These are phyloP conservation scores for Trichosporon sp. DNA, from an alignment of 1,284 basidiomycete genomes.

Conservation along the genomic window DNA sequence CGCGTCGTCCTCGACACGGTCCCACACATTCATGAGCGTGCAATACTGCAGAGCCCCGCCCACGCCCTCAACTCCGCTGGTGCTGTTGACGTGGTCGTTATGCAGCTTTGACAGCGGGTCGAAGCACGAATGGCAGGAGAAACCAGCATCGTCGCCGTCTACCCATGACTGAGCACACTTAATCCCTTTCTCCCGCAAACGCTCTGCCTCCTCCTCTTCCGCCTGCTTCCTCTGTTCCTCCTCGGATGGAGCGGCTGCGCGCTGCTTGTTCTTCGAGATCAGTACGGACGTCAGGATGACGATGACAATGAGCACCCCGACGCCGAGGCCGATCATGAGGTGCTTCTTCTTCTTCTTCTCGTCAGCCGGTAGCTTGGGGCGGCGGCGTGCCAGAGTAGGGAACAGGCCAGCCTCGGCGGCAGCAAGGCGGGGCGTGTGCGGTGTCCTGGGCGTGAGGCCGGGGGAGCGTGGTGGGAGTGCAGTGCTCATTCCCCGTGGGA, in stretches of 20 bases:
- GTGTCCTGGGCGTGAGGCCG: not conserved
- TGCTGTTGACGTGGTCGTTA: conserved; percentile 42
- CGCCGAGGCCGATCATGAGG: not conserved
- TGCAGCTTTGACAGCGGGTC: conserved; percentile 28
- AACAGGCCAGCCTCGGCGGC: not conserved
- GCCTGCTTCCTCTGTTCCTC: not conserved
- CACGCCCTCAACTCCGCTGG: conserved; percentile 38
- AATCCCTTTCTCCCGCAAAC: not conserved
- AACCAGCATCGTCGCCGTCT: conserved; percentile 8
- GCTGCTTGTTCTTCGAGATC: not conserved
- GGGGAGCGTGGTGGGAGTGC: not conserved
- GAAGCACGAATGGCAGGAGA: conserved; percentile 42
- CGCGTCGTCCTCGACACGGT: not conserved
- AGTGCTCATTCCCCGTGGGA: not conserved
- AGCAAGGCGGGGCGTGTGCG: not conserved
- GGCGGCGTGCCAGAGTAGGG: not conserved
- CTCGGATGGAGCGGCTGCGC: not conserved
- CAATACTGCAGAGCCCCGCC: conserved; percentile 49
- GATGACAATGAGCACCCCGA: not conserved
- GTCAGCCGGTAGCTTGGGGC: not conserved
- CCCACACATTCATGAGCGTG: conserved; percentile 38
- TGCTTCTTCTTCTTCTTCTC: not conserved
- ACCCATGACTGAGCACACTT: not conserved
- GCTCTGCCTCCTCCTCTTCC: not conserved
- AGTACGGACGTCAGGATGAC: not conserved